These are phyloP conservation scores for Clarireedia homoeocarpa DNA, from an alignment of 2,329 filamentous ascomycete genomes.

Conservation along the genomic window DNA sequence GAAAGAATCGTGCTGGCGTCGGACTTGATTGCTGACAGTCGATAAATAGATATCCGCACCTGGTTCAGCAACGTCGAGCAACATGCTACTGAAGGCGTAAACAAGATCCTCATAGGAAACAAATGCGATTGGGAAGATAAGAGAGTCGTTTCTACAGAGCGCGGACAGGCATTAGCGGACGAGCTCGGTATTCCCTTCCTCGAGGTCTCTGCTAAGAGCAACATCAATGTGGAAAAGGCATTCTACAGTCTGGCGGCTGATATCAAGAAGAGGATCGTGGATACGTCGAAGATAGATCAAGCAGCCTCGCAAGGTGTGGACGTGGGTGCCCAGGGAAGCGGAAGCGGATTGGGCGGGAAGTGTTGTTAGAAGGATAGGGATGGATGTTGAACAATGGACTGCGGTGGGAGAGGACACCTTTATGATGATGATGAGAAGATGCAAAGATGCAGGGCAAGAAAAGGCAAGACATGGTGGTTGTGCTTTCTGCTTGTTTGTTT, in stretches of 20 bases:
- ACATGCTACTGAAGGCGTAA: constrained; percentile 96
- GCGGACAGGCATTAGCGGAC: constrained; percentile 86
- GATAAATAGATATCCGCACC: constrained; percentile 76
- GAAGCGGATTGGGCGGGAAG: constrained; percentile 51
- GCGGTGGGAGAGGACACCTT: constrained; percentile 10
- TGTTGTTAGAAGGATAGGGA: constrained; percentile 56
- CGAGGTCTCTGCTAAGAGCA: constrained; percentile 96
- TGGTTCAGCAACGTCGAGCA: constrained; percentile 99
- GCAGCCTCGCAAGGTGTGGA: constrained; percentile 53
- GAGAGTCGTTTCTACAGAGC: constrained; percentile 85
- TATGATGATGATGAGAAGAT: neutral
- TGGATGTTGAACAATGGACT: neutral
- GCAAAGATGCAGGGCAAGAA: neutral
- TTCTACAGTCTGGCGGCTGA: constrained; percentile 93
- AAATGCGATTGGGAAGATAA: constrained; percentile 99
- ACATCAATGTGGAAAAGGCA: constrained; percentile 99
- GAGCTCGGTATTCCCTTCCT: constrained; percentile 97
- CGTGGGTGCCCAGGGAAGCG: constrained; percentile 53
- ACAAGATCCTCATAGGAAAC: constrained; percentile 99
- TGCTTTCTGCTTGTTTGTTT: constrained; percentile 20
- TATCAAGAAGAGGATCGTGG: constrained; percentile 97
- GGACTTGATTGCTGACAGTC: neutral
- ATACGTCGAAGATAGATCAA: constrained; percentile 74
- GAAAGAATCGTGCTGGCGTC: neutral
- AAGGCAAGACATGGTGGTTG: constrained; percentile 6